Conservation (phyloP, 2,329 filamentous ascomycete genomes). For the Aspergillus sp. region DNA sequence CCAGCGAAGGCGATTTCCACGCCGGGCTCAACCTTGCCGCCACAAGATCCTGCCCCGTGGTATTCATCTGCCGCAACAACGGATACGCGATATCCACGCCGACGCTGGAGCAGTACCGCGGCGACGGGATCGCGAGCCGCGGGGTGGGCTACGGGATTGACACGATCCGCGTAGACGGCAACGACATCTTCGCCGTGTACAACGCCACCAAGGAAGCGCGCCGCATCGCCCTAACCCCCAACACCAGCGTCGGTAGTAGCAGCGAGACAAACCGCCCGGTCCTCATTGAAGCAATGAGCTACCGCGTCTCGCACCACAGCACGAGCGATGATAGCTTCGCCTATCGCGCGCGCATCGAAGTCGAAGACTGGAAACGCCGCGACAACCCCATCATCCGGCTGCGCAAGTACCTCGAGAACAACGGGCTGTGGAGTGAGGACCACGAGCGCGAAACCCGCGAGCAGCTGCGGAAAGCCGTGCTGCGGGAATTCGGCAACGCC, state of each 20-base stretch:
- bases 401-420: slow-evolving; percentile 82
- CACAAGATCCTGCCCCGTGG: slow-evolving; percentile 73
- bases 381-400: slow-evolving; percentile 82
- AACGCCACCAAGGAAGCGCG: slow-evolving; percentile 72
- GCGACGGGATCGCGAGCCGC: slow-evolving; percentile 80
- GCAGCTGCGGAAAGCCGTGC: slow-evolving; percentile 60
- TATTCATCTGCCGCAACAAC: slow-evolving; percentile 90
- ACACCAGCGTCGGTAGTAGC: no score
- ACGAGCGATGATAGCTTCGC: slow-evolving; percentile 96
- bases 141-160: slow-evolving; percentile 91
- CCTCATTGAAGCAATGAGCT: slow-evolving; percentile 91
- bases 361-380: slow-evolving; percentile 85
- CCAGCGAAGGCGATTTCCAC: slow-evolving; percentile 86
- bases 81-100: slow-evolving; percentile 87
- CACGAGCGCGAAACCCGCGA: slow-evolving; percentile 67
- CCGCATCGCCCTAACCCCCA: slow-evolving; percentile 55
- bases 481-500: slow-evolving; percentile 73
- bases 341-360: slow-evolving; percentile 85
- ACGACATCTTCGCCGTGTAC: slow-evolving; percentile 82
- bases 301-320: slow-evolving; percentile 95
- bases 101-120: slow-evolving; percentile 82
- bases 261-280: slow-evolving; percentile 50
- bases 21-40: slow-evolving; percentile 85
- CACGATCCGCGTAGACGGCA: slow-evolving; percentile 86
- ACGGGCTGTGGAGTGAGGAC: slow-evolving; percentile 74